Percentiles rank a stretch among this genome's conserved stretches.
Evolutionary conservation across 2,329 filamentous ascomycete species (phyloP).

Genomic region (Huntiella decipiens): DNA sequence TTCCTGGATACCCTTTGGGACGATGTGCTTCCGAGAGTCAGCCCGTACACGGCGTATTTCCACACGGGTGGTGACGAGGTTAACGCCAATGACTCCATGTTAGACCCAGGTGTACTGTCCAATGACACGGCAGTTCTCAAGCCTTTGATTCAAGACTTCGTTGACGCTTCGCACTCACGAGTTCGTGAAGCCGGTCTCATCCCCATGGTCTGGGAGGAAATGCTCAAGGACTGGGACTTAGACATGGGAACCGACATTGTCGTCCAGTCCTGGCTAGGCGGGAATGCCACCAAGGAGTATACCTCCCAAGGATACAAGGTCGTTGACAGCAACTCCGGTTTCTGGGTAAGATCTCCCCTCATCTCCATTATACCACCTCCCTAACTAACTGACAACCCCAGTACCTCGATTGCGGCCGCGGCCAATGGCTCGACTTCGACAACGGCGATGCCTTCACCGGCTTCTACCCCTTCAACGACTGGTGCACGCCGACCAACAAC

Average conservation of each 20-base stretch:
- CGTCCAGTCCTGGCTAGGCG: constrained; percentile 61
- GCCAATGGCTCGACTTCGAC: constrained; percentile 57
- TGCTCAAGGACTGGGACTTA: constrained; percentile 60
- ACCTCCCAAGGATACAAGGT: constrained; percentile 48
- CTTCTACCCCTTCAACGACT: constrained; percentile 58
- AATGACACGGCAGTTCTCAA: constrained; percentile 45
- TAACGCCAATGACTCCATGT: constrained; percentile 52
- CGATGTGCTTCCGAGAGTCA: constrained; percentile 57
- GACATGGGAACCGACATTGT: constrained; percentile 52
- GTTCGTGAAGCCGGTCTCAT: constrained; percentile 44
- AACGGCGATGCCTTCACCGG: constrained; percentile 31
- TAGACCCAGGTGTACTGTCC: constrained; percentile 54
- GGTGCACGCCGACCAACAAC: constrained; percentile 61
- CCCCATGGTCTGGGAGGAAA: constrained; percentile 79
- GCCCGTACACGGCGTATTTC: constrained; percentile 54
- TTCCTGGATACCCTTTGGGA: constrained; percentile 55
- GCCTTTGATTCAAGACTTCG: constrained; percentile 60
- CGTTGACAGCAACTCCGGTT: constrained; percentile 58
- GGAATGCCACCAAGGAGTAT: constrained; percentile 39
- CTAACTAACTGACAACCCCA: constrained; percentile 18
- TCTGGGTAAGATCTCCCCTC: constrained; percentile 37
- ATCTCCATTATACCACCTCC: background rate
- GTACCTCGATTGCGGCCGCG: constrained; percentile 72
- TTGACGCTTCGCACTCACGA: constrained; percentile 49
- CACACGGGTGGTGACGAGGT: constrained; percentile 81